A percentile compares a stretch with the other conserved stretches of the same genome.
Evolutionary conservation across 164 flowering plant genomes (phyloP).

Genomic region (Pachysandra terminalis): DNA sequence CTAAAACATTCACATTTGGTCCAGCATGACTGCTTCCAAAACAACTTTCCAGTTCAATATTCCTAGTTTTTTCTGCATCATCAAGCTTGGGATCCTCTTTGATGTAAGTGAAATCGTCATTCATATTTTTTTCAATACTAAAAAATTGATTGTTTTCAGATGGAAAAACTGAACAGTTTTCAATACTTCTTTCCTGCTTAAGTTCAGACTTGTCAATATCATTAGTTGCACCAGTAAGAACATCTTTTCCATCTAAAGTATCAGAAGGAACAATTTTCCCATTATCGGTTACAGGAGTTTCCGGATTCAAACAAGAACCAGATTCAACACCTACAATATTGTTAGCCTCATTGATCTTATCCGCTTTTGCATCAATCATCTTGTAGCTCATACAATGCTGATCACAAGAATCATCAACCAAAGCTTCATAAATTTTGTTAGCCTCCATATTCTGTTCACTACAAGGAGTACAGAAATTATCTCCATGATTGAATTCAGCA

Average conservation of each 20-base stretch:
- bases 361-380: constrained; percentile 8
- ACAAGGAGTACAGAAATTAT: constrained; percentile 8
- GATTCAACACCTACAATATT: not conserved
- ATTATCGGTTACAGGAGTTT: not conserved
- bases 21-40: constrained; percentile 15
- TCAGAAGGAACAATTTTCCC: not conserved
- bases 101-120: constrained; percentile 14
- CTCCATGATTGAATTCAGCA: constrained; percentile 4
- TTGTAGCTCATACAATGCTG: not conserved
- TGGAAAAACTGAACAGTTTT: constrained; percentile 12
- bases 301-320: constrained; percentile 1
- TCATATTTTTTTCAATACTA: constrained; percentile 13
- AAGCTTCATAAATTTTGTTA: constrained; percentile 1
- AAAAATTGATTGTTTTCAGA: constrained; percentile 17
- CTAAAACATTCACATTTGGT: constrained; percentile 4
- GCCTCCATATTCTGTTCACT: not conserved
- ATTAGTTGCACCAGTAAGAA: not conserved
- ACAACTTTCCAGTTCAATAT: constrained; percentile 17
- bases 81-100: constrained; percentile 15
- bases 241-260: constrained; percentile 19
- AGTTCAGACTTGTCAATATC: constrained; percentile 16
- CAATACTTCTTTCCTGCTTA: constrained; percentile 17
- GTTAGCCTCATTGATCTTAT: constrained; percentile 4
- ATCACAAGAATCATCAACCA: constrained; percentile 5
- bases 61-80: constrained; percentile 21